Evolutionary conservation across 345 rosid genomes (phyloP).

Genomic region (Cochlearia excelsa): DNA sequence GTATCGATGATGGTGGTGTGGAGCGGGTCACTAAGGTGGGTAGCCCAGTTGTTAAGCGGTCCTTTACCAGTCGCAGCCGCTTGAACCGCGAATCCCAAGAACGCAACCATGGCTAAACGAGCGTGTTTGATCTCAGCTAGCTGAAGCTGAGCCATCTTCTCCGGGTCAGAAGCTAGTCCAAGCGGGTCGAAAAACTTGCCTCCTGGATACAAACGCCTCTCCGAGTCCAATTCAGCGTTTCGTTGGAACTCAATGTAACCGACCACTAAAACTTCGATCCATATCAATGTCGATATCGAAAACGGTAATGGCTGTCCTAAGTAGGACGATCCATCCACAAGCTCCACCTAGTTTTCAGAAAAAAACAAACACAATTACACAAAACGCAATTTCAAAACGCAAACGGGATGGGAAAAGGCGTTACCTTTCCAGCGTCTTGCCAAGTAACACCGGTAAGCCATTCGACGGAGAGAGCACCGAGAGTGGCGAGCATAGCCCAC

Average conservation of each 20-base stretch:
- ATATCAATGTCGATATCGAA: slow-evolving; percentile 77
- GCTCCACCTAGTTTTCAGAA: slow-evolving; percentile 57
- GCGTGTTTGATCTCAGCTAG: slow-evolving; percentile 99
- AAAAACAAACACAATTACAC: not conserved
- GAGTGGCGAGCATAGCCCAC: slow-evolving; percentile 88
- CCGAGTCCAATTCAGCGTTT: slow-evolving; percentile 85
- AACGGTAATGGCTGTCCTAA: slow-evolving; percentile 88
- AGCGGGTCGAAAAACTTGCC: slow-evolving; percentile 87
- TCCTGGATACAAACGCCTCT: slow-evolving; percentile 87
- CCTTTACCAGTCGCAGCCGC: slow-evolving; percentile 83
- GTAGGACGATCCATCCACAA: slow-evolving; percentile 87
- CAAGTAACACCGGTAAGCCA: slow-evolving; percentile 68
- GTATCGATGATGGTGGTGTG: slow-evolving; percentile 93
- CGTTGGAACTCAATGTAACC: slow-evolving; percentile 95
- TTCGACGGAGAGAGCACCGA: slow-evolving; percentile 70
- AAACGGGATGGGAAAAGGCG: not conserved
- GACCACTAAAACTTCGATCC: slow-evolving; percentile 77
- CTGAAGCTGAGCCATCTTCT: slow-evolving; percentile 79
- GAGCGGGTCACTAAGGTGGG: slow-evolving; percentile 97
- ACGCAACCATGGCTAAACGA: slow-evolving; percentile 90
- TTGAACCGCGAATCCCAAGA: slow-evolving; percentile 89
- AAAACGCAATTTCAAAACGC: not conserved
- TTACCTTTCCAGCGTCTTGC: slow-evolving; percentile 67
- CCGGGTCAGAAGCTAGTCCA: slow-evolving; percentile 85
- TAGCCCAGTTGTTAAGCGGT: slow-evolving; percentile 98